Evolutionary conservation across 192 early-diverging fungal genomes (phyloP).

Genomic region (Linnemannia zychae): DNA sequence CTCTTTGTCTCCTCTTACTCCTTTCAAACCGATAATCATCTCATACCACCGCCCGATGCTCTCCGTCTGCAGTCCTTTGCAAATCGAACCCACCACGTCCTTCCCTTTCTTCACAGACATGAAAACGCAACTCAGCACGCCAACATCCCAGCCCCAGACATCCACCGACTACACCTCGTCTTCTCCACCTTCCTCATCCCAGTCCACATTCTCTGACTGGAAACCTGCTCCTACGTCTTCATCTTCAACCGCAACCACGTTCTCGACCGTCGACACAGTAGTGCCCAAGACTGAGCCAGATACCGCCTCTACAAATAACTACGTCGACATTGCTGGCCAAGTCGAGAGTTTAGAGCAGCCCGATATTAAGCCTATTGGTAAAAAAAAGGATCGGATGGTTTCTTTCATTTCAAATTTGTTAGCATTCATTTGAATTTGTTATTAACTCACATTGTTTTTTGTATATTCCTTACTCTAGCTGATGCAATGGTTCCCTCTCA

Average conservation of each 20-base stretch:
- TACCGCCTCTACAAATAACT: background rate
- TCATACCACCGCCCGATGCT: slow-evolving; percentile 20
- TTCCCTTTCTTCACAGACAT: slow-evolving; percentile 17
- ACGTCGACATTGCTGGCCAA: slow-evolving; percentile 11
- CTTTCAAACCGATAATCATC: background rate
- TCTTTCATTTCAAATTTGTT: background rate
- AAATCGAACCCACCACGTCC: slow-evolving; percentile 29
- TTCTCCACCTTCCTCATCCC: background rate
- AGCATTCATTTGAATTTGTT: background rate
- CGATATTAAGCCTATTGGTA: background rate
- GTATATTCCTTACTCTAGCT: background rate
- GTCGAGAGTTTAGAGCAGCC: background rate
- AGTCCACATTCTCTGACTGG: background rate
- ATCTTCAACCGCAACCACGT: background rate
- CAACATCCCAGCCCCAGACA: slow-evolving; percentile 3
- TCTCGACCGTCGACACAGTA: background rate
- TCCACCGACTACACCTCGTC: background rate
- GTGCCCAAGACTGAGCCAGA: background rate
- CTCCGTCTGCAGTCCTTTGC: slow-evolving; percentile 36
- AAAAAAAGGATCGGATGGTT: background rate
- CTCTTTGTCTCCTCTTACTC: background rate
- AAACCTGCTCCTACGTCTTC: background rate
- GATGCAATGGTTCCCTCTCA: slow-evolving; percentile 29
- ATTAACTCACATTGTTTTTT: background rate
- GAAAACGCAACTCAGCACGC: background rate